Conservation (phyloP, 2,329 filamentous ascomycete genomes). For the Colletotrichum tabaci region DNA sequence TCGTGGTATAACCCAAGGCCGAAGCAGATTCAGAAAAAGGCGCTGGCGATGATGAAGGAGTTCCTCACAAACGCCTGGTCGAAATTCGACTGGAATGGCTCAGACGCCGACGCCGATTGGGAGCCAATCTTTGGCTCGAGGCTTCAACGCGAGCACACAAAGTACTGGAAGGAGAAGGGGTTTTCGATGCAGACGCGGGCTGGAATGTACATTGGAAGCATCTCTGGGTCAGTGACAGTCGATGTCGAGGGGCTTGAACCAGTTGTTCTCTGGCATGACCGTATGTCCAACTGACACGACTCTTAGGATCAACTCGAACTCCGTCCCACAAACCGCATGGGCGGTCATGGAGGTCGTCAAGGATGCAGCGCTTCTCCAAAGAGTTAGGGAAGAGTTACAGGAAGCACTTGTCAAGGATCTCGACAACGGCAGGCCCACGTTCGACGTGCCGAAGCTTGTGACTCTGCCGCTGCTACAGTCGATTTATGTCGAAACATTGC, state of each 20-base stretch:
- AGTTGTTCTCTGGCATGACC: too few relatives aligned
- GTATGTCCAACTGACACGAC: neutral
- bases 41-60: constrained; percentile 19
- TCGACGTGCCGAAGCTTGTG: constrained; percentile 44
- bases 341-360: constrained; percentile 47
- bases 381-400: constrained; percentile 44
- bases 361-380: constrained; percentile 44
- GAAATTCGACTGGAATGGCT: constrained; percentile 43
- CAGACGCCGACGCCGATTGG: constrained; percentile 45
- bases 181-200: constrained; percentile 40
- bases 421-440: constrained; percentile 14
- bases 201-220: constrained; percentile 28
- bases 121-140: constrained; percentile 49
- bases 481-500: constrained; percentile 46
- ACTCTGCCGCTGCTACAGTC: constrained; percentile 47
- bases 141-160: constrained; percentile 43
- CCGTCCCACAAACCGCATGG: constrained; percentile 49
- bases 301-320: constrained; percentile 47
- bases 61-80: constrained; percentile 36
- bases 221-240: neutral
- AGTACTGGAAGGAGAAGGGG: constrained; percentile 42
- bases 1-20: constrained; percentile 43
- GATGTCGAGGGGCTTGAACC: neutral
- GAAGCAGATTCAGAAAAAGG: constrained; percentile 37
- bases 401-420: constrained; percentile 31